phyloP scores from a whole-genome alignment of 2,329 filamentous ascomycete genomes.

The Clarireedia sp. region DNA sequence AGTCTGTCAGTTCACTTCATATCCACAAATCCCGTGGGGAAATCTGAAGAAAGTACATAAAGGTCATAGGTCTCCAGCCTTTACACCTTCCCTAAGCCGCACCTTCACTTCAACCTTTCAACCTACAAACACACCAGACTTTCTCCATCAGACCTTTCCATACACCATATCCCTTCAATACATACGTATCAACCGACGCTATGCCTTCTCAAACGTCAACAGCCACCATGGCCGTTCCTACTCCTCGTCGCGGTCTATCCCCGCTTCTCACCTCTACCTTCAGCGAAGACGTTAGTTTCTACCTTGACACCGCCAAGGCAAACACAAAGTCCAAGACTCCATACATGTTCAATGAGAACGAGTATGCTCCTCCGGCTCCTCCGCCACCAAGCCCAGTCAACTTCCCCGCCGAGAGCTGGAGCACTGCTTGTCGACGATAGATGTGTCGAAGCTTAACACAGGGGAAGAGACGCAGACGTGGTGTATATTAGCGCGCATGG shows the following conservation, averaged over 20 bases:
- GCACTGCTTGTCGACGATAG: slow-evolving; percentile 8
- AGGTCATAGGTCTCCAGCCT: slow-evolving; percentile 6
- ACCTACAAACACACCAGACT: neutral
- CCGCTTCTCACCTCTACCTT: slow-evolving; percentile 22
- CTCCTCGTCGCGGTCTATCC: slow-evolving; percentile 46
- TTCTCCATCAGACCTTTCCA: slow-evolving; percentile 2
- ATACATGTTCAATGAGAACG: slow-evolving; percentile 36
- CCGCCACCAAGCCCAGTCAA: slow-evolving; percentile 57
- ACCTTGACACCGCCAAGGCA: slow-evolving; percentile 21
- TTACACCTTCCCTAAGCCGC: neutral
- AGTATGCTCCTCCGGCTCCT: slow-evolving; percentile 57
- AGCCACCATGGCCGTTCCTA: slow-evolving; percentile 20
- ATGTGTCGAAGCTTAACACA: neutral
- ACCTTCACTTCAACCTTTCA: neutral
- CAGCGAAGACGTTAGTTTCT: slow-evolving; percentile 24
- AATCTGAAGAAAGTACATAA: slow-evolving; percentile 7
- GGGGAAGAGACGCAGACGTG: neutral
- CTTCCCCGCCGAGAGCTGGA: slow-evolving; percentile 51
- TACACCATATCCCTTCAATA: slow-evolving; percentile 1
- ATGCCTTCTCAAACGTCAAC: slow-evolving; percentile 27
- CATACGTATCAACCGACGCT: neutral
- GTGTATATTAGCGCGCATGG: slow-evolving; percentile 5
- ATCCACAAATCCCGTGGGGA: neutral
- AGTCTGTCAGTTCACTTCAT: slow-evolving; percentile 2
- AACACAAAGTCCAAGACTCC: slow-evolving; percentile 24